Percentiles rank a stretch among this genome's conserved stretches.
phyloP scores from a whole-genome alignment of 2,329 filamentous ascomycete genomes.

The Apiospora phragmitis region DNA sequence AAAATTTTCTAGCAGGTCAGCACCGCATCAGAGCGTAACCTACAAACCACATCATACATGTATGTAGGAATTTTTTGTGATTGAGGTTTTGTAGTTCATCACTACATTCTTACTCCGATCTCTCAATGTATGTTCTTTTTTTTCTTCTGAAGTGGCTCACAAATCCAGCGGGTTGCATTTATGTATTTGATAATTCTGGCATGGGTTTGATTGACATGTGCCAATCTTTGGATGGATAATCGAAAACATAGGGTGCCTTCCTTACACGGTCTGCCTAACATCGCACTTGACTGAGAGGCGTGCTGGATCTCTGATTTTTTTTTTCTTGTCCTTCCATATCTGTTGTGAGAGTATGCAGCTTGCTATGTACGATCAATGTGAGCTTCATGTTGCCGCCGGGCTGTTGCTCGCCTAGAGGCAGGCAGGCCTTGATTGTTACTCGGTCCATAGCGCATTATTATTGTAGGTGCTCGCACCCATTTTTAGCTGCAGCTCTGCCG shows the following conservation, averaged over 20 bases:
- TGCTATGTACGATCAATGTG: neutral
- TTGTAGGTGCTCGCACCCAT: neutral
- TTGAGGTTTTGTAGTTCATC: neutral
- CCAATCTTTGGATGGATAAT: neutral
- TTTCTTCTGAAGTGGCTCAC: neutral
- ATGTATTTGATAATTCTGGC: neutral
- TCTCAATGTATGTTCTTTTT: neutral
- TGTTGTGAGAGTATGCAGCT: neutral
- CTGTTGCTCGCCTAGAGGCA: neutral
- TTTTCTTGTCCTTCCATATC: no score
- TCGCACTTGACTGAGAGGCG: no score
- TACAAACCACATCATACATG: neutral
- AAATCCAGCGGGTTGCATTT: neutral
- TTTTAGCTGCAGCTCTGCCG: neutral
- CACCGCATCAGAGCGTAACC: neutral
- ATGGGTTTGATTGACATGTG: neutral
- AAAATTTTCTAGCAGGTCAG: neutral
- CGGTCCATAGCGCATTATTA: neutral
- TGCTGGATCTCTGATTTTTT: no score
- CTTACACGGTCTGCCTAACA: neutral
- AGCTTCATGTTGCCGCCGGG: neutral
- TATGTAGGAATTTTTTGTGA: neutral
- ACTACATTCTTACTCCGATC: neutral
- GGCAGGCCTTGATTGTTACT: neutral
- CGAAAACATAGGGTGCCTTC: neutral